Percentiles rank a stretch among this genome's conserved stretches.
Evolutionary conservation across 2,329 filamentous ascomycete genomes (phyloP).

Genomic region (Colletotrichum sp.): DNA sequence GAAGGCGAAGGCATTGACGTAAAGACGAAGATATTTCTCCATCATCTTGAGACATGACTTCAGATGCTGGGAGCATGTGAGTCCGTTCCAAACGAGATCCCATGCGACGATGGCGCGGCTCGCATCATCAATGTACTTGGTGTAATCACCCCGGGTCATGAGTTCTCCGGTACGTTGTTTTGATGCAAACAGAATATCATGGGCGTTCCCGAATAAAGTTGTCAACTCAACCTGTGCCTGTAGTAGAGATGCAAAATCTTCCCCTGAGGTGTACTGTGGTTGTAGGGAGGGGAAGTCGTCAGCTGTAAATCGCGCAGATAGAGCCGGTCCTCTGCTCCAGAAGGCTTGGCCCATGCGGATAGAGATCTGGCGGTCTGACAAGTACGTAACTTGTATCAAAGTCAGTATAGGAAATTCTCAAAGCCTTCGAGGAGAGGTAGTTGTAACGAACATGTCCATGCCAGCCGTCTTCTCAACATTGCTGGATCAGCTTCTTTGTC

Average conservation of each 20-base stretch:
- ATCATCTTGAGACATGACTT: conserved; percentile 72
- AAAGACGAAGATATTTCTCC: conserved; percentile 74
- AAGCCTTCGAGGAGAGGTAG: rapidly evolving
- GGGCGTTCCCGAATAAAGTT: conserved; percentile 49
- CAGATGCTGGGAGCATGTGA: conserved; percentile 62
- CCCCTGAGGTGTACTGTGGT: conserved; percentile 61
- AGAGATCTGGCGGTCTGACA: conserved; percentile 65
- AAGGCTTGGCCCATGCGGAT: conserved; percentile 75
- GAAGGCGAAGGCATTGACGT: conserved; percentile 78
- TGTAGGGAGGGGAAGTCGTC: conserved; percentile 72
- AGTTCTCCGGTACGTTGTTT: conserved; percentile 13
- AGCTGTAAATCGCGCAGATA: conserved; percentile 66
- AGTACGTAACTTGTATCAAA: neutral
- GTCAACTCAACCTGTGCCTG: conserved; percentile 75
- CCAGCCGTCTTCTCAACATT: conserved; percentile 59
- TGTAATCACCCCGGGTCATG: conserved; percentile 17
- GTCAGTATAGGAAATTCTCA: neutral
- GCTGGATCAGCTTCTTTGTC: neutral
- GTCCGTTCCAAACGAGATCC: neutral
- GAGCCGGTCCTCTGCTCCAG: conserved; percentile 74
- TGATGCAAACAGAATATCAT: conserved; percentile 22
- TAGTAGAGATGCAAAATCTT: conserved; percentile 72
- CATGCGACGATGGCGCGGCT: neutral
- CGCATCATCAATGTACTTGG: conserved; percentile 19
- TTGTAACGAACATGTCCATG: conserved; percentile 61